These are phyloP conservation scores for Saitozyma sp. DNA, from an alignment of 768 basidiomycete genomes.

Conservation along the genomic window DNA sequence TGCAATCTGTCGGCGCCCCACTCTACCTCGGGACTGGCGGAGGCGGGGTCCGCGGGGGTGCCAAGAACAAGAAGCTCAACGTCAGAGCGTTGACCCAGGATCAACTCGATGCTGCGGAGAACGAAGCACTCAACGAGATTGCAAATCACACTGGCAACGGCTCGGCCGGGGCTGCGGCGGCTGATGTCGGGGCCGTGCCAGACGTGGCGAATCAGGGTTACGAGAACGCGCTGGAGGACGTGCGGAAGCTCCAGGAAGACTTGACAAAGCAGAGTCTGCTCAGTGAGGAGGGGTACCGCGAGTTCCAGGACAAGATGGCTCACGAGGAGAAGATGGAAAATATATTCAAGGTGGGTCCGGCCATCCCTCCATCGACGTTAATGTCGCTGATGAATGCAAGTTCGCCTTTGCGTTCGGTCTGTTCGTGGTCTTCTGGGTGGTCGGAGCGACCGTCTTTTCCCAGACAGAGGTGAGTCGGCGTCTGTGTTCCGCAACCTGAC, in stretches of 20 bases:
- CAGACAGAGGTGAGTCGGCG: slow-evolving; percentile 26
- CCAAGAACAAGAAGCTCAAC: slow-evolving; percentile 63
- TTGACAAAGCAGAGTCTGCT: slow-evolving; percentile 26
- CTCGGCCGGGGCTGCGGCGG: background rate
- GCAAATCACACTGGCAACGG: slow-evolving; percentile 43
- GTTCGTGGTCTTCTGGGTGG: slow-evolving; percentile 76
- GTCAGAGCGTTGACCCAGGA: slow-evolving; percentile 61
- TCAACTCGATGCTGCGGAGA: slow-evolving; percentile 64
- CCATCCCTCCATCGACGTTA: background rate
- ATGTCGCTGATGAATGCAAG: slow-evolving; percentile 27
- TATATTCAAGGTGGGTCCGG: slow-evolving; percentile 57
- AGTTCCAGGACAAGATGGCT: slow-evolving; percentile 39
- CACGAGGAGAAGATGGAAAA: slow-evolving; percentile 59
- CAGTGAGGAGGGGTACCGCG: slow-evolving; percentile 35
- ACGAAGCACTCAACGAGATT: slow-evolving; percentile 68
- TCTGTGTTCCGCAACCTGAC: too few relatives aligned
- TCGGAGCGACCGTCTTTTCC: slow-evolving; percentile 32
- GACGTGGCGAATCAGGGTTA: background rate
- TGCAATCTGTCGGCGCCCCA: slow-evolving; percentile 58
- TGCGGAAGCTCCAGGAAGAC: slow-evolving; percentile 17
- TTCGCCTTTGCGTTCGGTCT: slow-evolving; percentile 60
- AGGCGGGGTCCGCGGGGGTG: slow-evolving; percentile 6
- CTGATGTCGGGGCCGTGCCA: background rate
- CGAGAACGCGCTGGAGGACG: slow-evolving; percentile 3
- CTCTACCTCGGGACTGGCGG: slow-evolving; percentile 58